Conservation (phyloP, 176 grass and related monocot species). For the Alopecurus myosuroides region DNA sequence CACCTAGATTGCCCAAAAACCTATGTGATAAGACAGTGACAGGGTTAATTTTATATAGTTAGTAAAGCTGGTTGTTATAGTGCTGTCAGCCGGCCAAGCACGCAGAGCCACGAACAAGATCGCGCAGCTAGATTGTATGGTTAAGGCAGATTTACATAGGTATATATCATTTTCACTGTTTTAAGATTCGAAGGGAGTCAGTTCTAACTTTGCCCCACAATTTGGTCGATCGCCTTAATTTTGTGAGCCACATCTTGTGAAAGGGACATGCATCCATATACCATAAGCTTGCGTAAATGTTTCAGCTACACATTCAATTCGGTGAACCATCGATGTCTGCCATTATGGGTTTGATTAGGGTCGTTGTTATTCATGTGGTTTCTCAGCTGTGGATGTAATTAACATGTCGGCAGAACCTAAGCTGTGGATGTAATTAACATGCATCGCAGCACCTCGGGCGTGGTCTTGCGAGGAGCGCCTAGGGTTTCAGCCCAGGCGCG, state of each 20-base stretch:
- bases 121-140: constrained; percentile 4
- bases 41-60: background rate
- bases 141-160: background rate
- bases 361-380: background rate
- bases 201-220: background rate
- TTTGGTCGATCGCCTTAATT: background rate
- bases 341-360: background rate
- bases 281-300: background rate
- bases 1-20: constrained; percentile 11
- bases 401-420: background rate
- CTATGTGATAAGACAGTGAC: constrained; percentile 22
- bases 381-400: background rate
- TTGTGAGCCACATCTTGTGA: background rate
- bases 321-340: background rate
- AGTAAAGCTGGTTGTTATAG: background rate
- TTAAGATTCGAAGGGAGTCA: background rate
- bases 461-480: too few species aligned
- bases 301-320: background rate
- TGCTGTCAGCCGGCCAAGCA: constrained; percentile 4
- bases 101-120: constrained; percentile 30
- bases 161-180: background rate
- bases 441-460: too few species aligned
- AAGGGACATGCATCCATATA: background rate
- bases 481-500: too few species aligned
- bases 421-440: too few species aligned